phyloP scores from a whole-genome alignment of 495 filamentous ascomycete genomes.

The Tetracladium marchalianum region DNA sequence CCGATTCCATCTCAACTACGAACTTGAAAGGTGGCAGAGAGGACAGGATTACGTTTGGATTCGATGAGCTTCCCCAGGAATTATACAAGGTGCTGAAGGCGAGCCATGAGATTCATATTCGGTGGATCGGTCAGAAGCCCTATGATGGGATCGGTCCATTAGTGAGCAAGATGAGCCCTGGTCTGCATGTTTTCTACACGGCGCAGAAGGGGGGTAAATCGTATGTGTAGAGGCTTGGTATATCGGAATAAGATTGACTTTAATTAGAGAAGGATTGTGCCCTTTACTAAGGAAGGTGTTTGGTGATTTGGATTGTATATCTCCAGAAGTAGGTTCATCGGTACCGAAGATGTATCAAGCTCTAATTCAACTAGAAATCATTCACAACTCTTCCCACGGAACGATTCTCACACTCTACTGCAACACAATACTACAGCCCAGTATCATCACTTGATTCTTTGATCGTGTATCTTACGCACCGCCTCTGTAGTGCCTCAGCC shows the following conservation, averaged over 20 bases:
- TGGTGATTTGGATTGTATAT: slow-evolving; percentile 43
- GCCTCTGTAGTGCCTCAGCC: slow-evolving; percentile 37
- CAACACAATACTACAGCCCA: slow-evolving; percentile 58
- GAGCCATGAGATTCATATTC: slow-evolving; percentile 66
- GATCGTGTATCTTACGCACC: slow-evolving; percentile 43
- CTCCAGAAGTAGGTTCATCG: slow-evolving; percentile 30
- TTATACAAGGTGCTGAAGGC: slow-evolving; percentile 52
- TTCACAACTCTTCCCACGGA: slow-evolving; percentile 58
- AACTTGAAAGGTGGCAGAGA: slow-evolving; percentile 62
- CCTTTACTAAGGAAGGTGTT: slow-evolving; percentile 51
- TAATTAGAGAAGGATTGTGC: slow-evolving; percentile 39
- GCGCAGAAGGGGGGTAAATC: slow-evolving; percentile 35
- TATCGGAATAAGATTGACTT: neutral
- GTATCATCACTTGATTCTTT: slow-evolving; percentile 48
- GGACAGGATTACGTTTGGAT: slow-evolving; percentile 63
- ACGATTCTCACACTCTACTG: slow-evolving; percentile 53
- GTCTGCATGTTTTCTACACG: slow-evolving; percentile 75
- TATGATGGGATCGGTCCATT: slow-evolving; percentile 59
- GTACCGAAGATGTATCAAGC: neutral
- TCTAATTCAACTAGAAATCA: slow-evolving; percentile 40
- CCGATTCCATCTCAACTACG: slow-evolving; percentile 38
- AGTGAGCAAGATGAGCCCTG: slow-evolving; percentile 61
- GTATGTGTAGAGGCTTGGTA: slow-evolving; percentile 5
- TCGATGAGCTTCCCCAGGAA: slow-evolving; percentile 65
- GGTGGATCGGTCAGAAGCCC: slow-evolving; percentile 54